Evolutionary conservation across 1,139 yeast genomes (phyloP), one percentile per base, ranked within the genome.

Genomic region (Saccharomycopsis crataegensis): DNA sequence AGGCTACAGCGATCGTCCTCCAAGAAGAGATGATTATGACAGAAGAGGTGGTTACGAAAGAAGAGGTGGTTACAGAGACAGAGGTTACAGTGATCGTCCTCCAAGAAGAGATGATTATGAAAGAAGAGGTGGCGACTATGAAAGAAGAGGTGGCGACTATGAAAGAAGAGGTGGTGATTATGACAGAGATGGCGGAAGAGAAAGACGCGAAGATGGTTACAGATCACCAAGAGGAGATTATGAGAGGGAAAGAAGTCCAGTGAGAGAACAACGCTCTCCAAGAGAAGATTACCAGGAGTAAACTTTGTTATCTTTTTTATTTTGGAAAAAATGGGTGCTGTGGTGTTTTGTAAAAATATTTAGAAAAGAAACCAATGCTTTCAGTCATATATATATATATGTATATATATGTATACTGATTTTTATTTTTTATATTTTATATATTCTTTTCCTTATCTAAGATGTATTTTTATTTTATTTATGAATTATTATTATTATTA

Each of bases 21-120:
- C 14, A n/a, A 43, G 41, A 49, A 49, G 53, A 45, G 57, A 48
- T 28, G 52, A 48, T 32, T 45, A 34, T 36, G 45, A 46, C 14
- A 38, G 58, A 62, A 32, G 49, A 8, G 28, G 28, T 22, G 28
- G 28, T 22, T 22, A 22, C 28, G 28, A 22, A 22, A 22, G 28
- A 22, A 52, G 62, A 14, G 64, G 67, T 36, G 63, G 66, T 7
- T 60, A 59, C 32, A n/a, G 22, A n/a, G n/a, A 61, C 48, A 61
- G 65, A 48, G 63, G 64, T 42, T 61, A 59, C 45, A 50, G 57
- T 8, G 50, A 46, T 32, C 53, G 53, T 9, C 12, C 11, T 14
- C 14, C 14, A n/a, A 43, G 41, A 49, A 49, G 53, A 45, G 57
- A 48, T 22, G 52, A 48, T 32, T 45, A 34, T 42, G 45, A 46